Base-by-base conservation (phyloP, 257 asterid genomes). In the Phtheirospermum japonicum region DNA sequence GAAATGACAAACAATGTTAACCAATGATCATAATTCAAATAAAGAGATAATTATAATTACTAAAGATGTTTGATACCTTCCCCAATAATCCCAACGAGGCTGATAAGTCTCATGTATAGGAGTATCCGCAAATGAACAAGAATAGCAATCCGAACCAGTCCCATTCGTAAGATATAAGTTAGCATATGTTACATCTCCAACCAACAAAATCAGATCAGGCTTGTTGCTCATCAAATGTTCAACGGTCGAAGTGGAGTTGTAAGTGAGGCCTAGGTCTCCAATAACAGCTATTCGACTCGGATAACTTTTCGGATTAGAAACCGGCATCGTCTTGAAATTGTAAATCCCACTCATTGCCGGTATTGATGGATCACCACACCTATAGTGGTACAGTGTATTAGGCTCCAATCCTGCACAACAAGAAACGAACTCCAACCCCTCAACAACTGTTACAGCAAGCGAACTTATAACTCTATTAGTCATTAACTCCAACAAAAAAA, bases 11-110 rank as follows among this genome's bases (percentile, higher is more conserved):
- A 18, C 20, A 23, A 20, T 31, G 4, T 9, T 7, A 40, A 23
- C 30, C 19, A 6, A 17, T 5, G 37, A 42, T 6, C 32, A 42
- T 16, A 59, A 30, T 58, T 64, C 43, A 42, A 13, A 40, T 6
- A n/a, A 59, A 51, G 46, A 67, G 33, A 51, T 48, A 46, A 51
- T 49, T 49, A 16, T 42, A 63, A 43, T 33, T 33, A 30, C 17
- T 46, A 4, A 34, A 45, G 32, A 0, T 48, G 33, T 70, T 60
- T 13, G 2, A 12, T 55, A 92, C 99, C 99, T 92, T 80, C 99
- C 99, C 99, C 99, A 92, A 58, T 80, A 89, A 79, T 92, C 99
- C 99, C 99, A 92, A 48, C 97, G 99, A 40, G 99, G 99, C 71
- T 92, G 99, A 79, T 89, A 92, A 10, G 97, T 92, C 77, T 92